Percentiles rank a stretch among this genome's conserved stretches.
Conservation (phyloP, 2,329 filamentous ascomycete species). For the Curvularia sp. region DNA sequence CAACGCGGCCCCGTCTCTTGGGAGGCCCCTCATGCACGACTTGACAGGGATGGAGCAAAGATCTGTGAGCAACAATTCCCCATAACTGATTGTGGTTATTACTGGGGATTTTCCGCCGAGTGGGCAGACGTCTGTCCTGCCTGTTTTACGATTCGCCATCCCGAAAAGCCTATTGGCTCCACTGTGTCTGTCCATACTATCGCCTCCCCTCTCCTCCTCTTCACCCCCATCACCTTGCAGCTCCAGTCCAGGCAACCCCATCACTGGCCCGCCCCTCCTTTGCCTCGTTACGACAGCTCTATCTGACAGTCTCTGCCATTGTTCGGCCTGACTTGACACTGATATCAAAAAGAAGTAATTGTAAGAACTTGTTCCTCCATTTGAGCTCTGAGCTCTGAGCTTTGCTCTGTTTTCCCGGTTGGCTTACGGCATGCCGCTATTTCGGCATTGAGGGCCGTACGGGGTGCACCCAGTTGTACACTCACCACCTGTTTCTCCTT, state of each 20-base stretch:
- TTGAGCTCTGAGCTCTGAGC: slow-evolving; percentile 6
- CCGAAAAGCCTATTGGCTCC: slow-evolving; percentile 40
- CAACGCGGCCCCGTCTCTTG: slow-evolving; percentile 48
- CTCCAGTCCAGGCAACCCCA: slow-evolving; percentile 20
- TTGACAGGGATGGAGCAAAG: slow-evolving; percentile 44
- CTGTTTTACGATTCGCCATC: slow-evolving; percentile 42
- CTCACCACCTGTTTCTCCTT: slow-evolving; percentile 19
- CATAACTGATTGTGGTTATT: slow-evolving; percentile 51
- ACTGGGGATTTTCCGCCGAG: slow-evolving; percentile 50
- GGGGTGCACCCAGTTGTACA: slow-evolving; percentile 25
- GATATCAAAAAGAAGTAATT: slow-evolving; percentile 40
- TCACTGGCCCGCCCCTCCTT: slow-evolving; percentile 8
- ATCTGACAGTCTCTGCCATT: not conserved
- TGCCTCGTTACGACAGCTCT: slow-evolving; percentile 5
- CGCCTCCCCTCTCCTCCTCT: slow-evolving; percentile 26
- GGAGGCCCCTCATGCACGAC: slow-evolving; percentile 50
- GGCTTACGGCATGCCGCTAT: slow-evolving; percentile 8
- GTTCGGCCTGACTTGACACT: slow-evolving; percentile 7
- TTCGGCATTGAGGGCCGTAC: slow-evolving; percentile 9
- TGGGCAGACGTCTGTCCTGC: slow-evolving; percentile 37
- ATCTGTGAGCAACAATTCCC: slow-evolving; percentile 44
- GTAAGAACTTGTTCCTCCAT: slow-evolving; percentile 24
- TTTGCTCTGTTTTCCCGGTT: slow-evolving; percentile 2
- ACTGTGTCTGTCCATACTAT: slow-evolving; percentile 30
- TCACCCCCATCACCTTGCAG: slow-evolving; percentile 28